A percentile compares a stretch with the other conserved stretches of the same genome.
Evolutionary conservation across 2,329 filamentous ascomycete genomes (phyloP).

Genomic region (Pezicula rhizophila): DNA sequence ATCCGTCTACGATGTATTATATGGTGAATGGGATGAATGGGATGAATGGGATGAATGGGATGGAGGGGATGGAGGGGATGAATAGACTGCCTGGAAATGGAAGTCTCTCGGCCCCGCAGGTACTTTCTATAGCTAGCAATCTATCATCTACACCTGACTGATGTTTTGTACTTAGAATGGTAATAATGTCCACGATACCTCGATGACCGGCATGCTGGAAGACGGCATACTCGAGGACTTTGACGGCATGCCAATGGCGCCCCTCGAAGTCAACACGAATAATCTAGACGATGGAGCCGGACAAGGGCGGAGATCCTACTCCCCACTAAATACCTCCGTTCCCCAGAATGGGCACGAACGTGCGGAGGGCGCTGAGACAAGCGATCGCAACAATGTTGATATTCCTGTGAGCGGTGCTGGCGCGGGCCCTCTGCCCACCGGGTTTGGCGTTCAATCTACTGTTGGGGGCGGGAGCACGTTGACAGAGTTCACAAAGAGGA

Average conservation of each 20-base stretch:
- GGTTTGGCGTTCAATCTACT: conserved; percentile 22
- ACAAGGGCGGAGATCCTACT: conserved; percentile 21
- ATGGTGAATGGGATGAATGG: conserved; percentile 1
- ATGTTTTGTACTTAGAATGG: conserved; percentile 1
- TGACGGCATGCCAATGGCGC: conserved; percentile 35
- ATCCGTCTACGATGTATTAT: conserved; percentile 21
- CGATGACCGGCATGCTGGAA: conserved; percentile 37
- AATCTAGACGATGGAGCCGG: conserved; percentile 16
- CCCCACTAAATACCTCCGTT: conserved; percentile 16
- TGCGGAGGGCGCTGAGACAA: conserved; percentile 7
- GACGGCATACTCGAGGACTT: conserved; percentile 33
- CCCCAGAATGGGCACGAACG: conserved; percentile 12
- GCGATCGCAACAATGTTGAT: conserved; percentile 10
- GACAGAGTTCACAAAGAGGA: conserved; percentile 59
- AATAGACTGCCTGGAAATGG: conserved; percentile 13
- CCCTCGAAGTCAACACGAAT: conserved; percentile 31
- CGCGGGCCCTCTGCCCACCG: conserved; percentile 25
- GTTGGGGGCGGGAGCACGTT: conserved; percentile 42
- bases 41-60: conserved; percentile 11
- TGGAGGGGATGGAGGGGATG: conserved; percentile 8
- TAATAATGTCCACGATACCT: conserved; percentile 18
- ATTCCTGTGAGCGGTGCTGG: conserved; percentile 20
- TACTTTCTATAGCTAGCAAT: conserved; percentile 6
- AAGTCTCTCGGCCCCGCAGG: conserved; percentile 22
- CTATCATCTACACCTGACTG: background rate